phyloP scores from a whole-genome alignment of 177 flowering plant species.

The Vitis hybrid region DNA sequence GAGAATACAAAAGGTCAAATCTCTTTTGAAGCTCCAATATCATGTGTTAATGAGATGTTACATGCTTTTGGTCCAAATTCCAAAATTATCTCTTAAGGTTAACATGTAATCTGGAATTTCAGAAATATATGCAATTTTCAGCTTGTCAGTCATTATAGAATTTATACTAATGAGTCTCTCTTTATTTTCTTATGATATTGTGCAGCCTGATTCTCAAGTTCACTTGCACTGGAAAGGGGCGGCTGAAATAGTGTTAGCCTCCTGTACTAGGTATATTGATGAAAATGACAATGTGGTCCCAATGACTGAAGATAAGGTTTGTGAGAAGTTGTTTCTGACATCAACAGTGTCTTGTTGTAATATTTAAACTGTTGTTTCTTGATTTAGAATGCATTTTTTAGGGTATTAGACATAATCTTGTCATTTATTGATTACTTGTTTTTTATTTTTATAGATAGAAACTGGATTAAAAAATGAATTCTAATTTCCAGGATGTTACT shows the following conservation, averaged over 20 bases:
- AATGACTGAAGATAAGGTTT: conserved; percentile 69
- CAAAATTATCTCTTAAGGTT: neutral
- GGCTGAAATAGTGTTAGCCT: conserved; percentile 83
- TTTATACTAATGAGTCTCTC: neutral
- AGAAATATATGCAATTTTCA: neutral
- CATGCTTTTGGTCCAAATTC: no score
- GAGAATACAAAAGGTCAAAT: no score
- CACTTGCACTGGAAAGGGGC: conserved; percentile 99
- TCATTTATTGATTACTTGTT: no score
- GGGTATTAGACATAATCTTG: no score
- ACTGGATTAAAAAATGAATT: no score
- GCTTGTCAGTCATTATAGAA: neutral
- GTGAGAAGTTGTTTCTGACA: neutral
- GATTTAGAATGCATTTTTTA: neutral
- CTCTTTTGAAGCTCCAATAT: no score
- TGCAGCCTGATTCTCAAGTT: conserved; percentile 68
- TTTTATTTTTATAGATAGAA: no score
- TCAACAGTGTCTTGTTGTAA: neutral
- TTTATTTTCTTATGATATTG: neutral
- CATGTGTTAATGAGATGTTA: no score
- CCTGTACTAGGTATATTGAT: conserved; percentile 63
- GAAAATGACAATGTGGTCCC: conserved; percentile 30
- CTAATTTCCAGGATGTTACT: no score
- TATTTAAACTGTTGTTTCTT: neutral
- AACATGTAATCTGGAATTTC: neutral